Percentiles rank a stretch among this genome's conserved stretches.
Conservation (phyloP, 2,329 filamentous ascomycete genomes). For the Aspergillus hiratsukae region DNA sequence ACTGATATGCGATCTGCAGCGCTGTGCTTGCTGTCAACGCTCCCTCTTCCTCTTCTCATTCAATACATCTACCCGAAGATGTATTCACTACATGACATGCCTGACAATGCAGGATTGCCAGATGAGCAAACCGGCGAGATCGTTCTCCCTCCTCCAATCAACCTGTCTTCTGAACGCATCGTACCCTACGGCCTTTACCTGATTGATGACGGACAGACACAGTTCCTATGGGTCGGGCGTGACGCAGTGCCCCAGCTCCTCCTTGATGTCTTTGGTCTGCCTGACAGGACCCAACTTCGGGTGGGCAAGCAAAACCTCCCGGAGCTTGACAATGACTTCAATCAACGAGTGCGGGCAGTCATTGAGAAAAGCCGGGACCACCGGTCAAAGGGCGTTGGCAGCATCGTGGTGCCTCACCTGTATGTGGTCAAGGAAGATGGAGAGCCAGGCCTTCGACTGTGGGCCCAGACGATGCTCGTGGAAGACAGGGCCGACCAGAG, state of each 20-base stretch:
- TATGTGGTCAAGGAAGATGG: conserved; percentile 95
- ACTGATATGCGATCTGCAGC: conserved; percentile 91
- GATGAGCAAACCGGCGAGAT: conserved; percentile 85
- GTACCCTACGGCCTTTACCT: conserved; percentile 90
- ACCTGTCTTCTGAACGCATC: conserved; percentile 82
- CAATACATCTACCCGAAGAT: conserved; percentile 86
- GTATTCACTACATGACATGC: conserved; percentile 93
- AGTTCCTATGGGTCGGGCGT: conserved; percentile 94
- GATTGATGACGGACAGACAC: conserved; percentile 94
- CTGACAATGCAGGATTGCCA: conserved; percentile 81
- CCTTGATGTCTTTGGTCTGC: conserved; percentile 81
- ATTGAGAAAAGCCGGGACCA: conserved; percentile 90
- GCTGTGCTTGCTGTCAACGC: conserved; percentile 86
- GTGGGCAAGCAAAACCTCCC: conserved; percentile 87
- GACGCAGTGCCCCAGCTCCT: conserved; percentile 89
- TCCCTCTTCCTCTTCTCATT: conserved; percentile 82
- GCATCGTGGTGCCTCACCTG: conserved; percentile 85
- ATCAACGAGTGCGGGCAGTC: conserved; percentile 84
- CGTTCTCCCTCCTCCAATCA: conserved; percentile 74
- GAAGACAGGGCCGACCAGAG: conserved; percentile 94
- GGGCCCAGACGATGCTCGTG: conserved; percentile 92
- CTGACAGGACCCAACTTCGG: conserved; percentile 76
- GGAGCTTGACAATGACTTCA: conserved; percentile 92
- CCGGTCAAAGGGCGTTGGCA: conserved; percentile 79
- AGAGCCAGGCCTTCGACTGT: conserved; percentile 89